Evolutionary conservation across 495 filamentous ascomycete species (phyloP).

Genomic region (Ascodesmis nigricans): DNA sequence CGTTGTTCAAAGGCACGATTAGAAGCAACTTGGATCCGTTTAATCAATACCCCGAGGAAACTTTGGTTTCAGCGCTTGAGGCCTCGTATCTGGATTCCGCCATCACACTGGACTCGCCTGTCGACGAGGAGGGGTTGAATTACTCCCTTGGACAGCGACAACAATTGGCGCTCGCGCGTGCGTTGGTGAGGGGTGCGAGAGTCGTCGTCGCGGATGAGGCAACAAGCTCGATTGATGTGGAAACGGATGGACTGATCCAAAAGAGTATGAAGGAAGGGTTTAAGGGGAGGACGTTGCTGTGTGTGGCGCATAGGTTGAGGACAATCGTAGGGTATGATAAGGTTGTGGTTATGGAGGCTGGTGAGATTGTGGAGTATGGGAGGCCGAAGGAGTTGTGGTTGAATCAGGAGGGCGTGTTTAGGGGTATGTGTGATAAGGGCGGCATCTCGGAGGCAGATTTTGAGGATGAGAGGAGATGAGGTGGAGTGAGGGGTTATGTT

Average conservation of each 20-base stretch:
- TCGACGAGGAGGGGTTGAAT: slow-evolving; percentile 90
- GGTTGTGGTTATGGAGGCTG: slow-evolving; percentile 87
- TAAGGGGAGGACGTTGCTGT: slow-evolving; percentile 69
- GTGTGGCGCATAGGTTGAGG: slow-evolving; percentile 81
- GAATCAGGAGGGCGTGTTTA: slow-evolving; percentile 48
- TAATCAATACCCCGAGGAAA: slow-evolving; percentile 62
- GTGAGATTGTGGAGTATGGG: slow-evolving; percentile 65
- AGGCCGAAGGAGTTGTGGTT: slow-evolving; percentile 51
- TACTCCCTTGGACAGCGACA: slow-evolving; percentile 94
- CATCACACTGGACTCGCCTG: slow-evolving; percentile 59
- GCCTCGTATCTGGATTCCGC: slow-evolving; percentile 44
- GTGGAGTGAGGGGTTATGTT: slow-evolving; percentile 1
- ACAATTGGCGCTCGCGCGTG: slow-evolving; percentile 81
- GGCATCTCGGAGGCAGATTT: slow-evolving; percentile 67
- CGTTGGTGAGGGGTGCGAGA: slow-evolving; percentile 60
- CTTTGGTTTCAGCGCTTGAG: slow-evolving; percentile 69
- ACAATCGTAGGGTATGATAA: slow-evolving; percentile 90
- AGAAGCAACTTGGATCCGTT: slow-evolving; percentile 86
- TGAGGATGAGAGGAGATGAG: slow-evolving; percentile 4
- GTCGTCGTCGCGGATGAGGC: slow-evolving; percentile 97
- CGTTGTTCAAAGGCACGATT: slow-evolving; percentile 79
- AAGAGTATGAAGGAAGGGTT: slow-evolving; percentile 71
- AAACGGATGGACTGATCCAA: slow-evolving; percentile 92
- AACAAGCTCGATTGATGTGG: slow-evolving; percentile 80
- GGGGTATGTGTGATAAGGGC: slow-evolving; percentile 77